Base-by-base conservation (phyloP, 2,329 filamentous ascomycete species). In the Penicillium hordei region DNA sequence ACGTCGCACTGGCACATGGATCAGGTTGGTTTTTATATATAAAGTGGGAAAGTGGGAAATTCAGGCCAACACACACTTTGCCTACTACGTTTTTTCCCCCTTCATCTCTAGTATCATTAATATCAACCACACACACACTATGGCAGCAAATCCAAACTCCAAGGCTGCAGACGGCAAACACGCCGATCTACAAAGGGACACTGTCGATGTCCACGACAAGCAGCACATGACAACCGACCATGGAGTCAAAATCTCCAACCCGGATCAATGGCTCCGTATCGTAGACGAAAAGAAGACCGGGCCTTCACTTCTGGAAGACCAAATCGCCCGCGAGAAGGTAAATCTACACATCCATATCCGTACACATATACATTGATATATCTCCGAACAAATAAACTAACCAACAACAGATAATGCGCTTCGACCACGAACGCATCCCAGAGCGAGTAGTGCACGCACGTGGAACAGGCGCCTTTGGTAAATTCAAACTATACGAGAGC, bases 181-280 rank as follows among this genome's bases (percentile, higher is more conserved):
- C 27, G 79, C 81, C 17, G 86, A 92, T 66, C 78, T 93, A 48
- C 72, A 79, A 27, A 75, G 76, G 40, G 78, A 86, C 60, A 88
- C 78, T 4, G 82, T 85, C 54, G 81, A 90, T 68, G 80, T 85
- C 2, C 76, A 82, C 44, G 75, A 82, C 49, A 81, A 84, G 38
- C 79, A 82, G 33, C 81, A 83, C 39, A 84, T 92, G 63, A 93
- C 90, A 0, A 88, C 87, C 48, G 91, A 96, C 68, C 90, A 83
- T 75, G 91, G 91, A 23, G 85, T 88, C 29, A 90, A 88, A 74
- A 83, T 91, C 67, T 77, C 79, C 42, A 88, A 88, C 66, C 87
- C 88, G 1, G 91, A 96, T 68, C 83, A 92, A 70, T 94, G 90
- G 90, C 78, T 95, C 53, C 85, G 83, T 52, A 81, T 88, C 5